phyloP scores from a whole-genome alignment of 805 yeast species.

The Candida rishiriensis region DNA sequence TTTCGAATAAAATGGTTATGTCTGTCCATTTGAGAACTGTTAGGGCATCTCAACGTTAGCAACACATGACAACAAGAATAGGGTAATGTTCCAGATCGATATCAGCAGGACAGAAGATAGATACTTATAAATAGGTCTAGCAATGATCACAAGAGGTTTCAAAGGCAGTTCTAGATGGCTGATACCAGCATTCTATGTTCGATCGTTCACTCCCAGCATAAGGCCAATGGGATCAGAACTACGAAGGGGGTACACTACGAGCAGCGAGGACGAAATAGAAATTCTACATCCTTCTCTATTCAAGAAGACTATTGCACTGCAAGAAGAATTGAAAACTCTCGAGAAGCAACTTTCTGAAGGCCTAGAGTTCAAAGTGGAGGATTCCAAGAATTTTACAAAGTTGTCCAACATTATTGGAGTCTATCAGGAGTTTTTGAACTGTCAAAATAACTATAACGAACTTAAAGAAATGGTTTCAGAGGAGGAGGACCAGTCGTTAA shows the following conservation, averaged over 20 bases:
- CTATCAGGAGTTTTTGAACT: slow-evolving; percentile 33
- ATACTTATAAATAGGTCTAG: too few relatives aligned
- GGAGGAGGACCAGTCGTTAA: slow-evolving; percentile 42
- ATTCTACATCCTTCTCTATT: slow-evolving; percentile 45
- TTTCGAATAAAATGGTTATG: too few relatives aligned
- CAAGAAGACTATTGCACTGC: slow-evolving; percentile 40
- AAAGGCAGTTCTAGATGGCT: too few relatives aligned
- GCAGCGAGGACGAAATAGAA: slow-evolving; percentile 8
- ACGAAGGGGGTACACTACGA: neutral
- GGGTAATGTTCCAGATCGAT: too few relatives aligned
- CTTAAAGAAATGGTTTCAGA: slow-evolving; percentile 31
- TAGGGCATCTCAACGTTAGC: too few relatives aligned
- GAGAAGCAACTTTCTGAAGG: slow-evolving; percentile 41
- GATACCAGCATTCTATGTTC: too few relatives aligned
- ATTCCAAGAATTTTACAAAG: slow-evolving; percentile 45
- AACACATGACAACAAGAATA: too few relatives aligned
- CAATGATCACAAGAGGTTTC: too few relatives aligned
- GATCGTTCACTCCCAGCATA: too few relatives aligned
- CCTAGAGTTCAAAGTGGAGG: slow-evolving; percentile 38
- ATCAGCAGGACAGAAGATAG: too few relatives aligned
- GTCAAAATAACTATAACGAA: slow-evolving; percentile 30
- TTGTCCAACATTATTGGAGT: slow-evolving; percentile 40
- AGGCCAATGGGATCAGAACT: too few relatives aligned
- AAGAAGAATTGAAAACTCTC: slow-evolving; percentile 36
- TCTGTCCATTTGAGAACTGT: too few relatives aligned